A percentile compares a stretch with the other conserved stretches of the same genome.
Conservation (phyloP, 371 early-diverging fungal genomes). For the Syncephalastrum contaminatum region DNA sequence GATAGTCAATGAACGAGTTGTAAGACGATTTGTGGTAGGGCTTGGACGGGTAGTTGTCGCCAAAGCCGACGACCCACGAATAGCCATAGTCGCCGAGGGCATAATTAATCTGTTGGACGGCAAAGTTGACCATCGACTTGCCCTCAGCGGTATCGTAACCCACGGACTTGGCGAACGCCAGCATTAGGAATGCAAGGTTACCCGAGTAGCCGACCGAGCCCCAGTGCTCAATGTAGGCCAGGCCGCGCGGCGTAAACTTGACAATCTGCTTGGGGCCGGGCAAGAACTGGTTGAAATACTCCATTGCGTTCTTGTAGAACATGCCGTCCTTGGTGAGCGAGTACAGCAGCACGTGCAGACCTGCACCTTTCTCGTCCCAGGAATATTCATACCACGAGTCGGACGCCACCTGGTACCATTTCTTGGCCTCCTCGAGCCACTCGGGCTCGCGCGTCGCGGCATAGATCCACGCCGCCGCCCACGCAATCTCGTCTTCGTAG, state of each 20-base stretch:
- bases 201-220: conserved; percentile 57
- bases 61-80: conserved; percentile 59
- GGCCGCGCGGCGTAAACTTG: conserved; percentile 56
- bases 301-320: conserved; percentile 49
- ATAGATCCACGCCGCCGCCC: conserved; percentile 53
- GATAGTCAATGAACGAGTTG: conserved; percentile 57
- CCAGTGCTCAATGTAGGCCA: conserved; percentile 56
- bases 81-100: conserved; percentile 59
- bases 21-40: conserved; percentile 61
- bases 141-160: conserved; percentile 30
- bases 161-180: conserved; percentile 49
- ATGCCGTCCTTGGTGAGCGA: conserved; percentile 38
- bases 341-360: conserved; percentile 46
- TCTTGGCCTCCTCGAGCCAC: conserved; percentile 43
- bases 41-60: conserved; percentile 48
- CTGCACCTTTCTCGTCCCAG: conserved; percentile 58
- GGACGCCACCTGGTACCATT: conserved; percentile 27
- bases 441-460: conserved; percentile 43
- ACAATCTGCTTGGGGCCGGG: conserved; percentile 43
- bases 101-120: conserved; percentile 59
- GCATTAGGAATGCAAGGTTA: conserved; percentile 51
- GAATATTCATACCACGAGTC: conserved; percentile 52
- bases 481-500: conserved; percentile 52
- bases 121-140: conserved; percentile 43
- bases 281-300: conserved; percentile 49